A percentile compares a stretch with the other conserved stretches of the same genome.
These are phyloP conservation scores for Stagonosporopsis vannaccii DNA, from an alignment of 2,329 filamentous ascomycete species.

Conservation along the genomic window DNA sequence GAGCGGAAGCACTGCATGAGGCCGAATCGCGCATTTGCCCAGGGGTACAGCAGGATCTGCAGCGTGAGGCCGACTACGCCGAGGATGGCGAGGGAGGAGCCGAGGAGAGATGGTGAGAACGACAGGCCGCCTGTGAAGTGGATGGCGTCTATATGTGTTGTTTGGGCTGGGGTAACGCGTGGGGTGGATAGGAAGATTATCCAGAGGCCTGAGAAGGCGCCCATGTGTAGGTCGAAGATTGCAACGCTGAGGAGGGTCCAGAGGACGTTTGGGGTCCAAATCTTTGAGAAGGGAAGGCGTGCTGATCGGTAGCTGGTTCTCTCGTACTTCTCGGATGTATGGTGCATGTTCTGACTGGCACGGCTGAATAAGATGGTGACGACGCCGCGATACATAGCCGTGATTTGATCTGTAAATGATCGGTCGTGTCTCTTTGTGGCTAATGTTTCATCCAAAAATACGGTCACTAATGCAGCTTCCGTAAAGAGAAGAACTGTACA, in stretches of 20 bases:
- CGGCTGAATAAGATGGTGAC: background rate
- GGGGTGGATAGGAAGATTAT: constrained; percentile 80
- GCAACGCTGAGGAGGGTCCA: constrained; percentile 68
- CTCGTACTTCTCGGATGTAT: background rate
- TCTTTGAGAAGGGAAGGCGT: constrained; percentile 56
- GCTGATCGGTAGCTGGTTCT: background rate
- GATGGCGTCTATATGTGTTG: constrained; percentile 47
- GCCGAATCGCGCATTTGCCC: constrained; percentile 70
- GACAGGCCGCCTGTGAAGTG: constrained; percentile 76
- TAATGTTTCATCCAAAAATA: constrained; percentile 6
- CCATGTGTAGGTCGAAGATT: constrained; percentile 76
- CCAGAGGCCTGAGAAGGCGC: constrained; percentile 76
- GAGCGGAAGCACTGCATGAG: constrained; percentile 71
- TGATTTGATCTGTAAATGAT: background rate
- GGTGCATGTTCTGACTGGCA: background rate
- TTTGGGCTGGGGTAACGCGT: constrained; percentile 53
- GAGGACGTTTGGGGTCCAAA: constrained; percentile 63
- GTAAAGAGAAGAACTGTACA: constrained; percentile 4
- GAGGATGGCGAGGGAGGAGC: constrained; percentile 79
- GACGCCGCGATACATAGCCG: constrained; percentile 5
- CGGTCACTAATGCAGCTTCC: constrained; percentile 5
- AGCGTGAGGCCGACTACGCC: constrained; percentile 77
- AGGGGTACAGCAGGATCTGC: constrained; percentile 75
- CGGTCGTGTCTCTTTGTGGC: constrained; percentile 4
- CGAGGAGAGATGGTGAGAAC: constrained; percentile 73